phyloP scores from a whole-genome alignment of 768 basidiomycete genomes.

The Tricholoma flavovirens region DNA sequence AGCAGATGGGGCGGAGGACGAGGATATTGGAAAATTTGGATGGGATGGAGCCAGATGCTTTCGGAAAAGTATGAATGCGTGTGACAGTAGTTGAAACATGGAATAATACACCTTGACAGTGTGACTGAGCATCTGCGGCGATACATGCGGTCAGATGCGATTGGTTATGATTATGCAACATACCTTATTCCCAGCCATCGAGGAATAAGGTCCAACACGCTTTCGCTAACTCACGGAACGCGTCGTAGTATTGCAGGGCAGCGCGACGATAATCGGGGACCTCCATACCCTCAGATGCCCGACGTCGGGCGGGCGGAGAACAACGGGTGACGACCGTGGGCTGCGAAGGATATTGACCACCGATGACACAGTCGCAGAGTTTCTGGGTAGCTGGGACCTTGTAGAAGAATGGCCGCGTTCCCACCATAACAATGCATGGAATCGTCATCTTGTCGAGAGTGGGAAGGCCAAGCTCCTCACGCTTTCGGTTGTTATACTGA shows the following conservation, averaged over 20 bases:
- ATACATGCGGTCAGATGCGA: too few relatives aligned
- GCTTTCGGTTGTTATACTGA: slow-evolving; percentile 20
- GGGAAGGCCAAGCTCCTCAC: slow-evolving; percentile 7
- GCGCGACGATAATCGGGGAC: slow-evolving; percentile 5
- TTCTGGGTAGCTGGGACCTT: slow-evolving; percentile 17
- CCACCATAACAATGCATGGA: slow-evolving; percentile 18
- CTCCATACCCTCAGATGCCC: slow-evolving; percentile 8
- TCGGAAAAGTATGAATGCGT: too few relatives aligned
- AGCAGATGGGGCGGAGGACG: too few relatives aligned
- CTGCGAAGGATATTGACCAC: slow-evolving; percentile 5
- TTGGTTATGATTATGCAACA: too few relatives aligned
- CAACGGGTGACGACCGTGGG: slow-evolving; percentile 9
- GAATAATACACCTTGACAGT: too few relatives aligned
- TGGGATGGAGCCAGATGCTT: too few relatives aligned
- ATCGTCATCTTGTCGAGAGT: slow-evolving; percentile 13
- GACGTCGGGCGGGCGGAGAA: background rate
- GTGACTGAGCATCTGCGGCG: too few relatives aligned
- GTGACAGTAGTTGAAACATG: too few relatives aligned
- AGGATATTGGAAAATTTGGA: too few relatives aligned
- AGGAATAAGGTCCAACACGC: background rate
- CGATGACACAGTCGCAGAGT: slow-evolving; percentile 11
- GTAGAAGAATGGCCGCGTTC: slow-evolving; percentile 22
- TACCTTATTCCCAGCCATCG: background rate
- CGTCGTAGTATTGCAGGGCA: slow-evolving; percentile 4
- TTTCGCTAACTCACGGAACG: background rate